Conservation (phyloP, 169 alveolate species). For the Prorocentrum cordatum region DNA sequence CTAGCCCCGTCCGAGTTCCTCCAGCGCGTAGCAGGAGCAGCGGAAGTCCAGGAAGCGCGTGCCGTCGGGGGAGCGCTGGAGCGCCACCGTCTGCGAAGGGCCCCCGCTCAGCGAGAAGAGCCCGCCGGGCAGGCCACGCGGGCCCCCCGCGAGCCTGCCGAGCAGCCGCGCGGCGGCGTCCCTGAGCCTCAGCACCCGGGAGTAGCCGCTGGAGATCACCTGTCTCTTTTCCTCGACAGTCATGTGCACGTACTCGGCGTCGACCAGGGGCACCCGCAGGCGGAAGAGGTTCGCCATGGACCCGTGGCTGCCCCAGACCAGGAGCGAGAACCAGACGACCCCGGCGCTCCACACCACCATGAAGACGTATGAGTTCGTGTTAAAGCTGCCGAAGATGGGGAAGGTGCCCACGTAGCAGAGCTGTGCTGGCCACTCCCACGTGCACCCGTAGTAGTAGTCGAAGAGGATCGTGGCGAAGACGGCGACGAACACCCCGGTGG, state of each 20-base stretch:
- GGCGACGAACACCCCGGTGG: too few relatives aligned
- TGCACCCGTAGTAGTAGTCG: too few relatives aligned
- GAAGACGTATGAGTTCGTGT: conserved; percentile 43
- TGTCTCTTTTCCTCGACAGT: too few relatives aligned
- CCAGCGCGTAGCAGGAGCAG: too few relatives aligned
- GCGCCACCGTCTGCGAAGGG: conserved; percentile 12
- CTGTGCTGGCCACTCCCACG: too few relatives aligned
- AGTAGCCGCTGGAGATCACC: conserved; percentile 38
- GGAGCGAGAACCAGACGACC: conserved; percentile 28
- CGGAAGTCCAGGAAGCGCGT: too few relatives aligned
- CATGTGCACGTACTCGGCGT: neutral
- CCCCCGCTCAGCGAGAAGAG: conserved; percentile 11
- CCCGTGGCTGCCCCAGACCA: conserved; percentile 20
- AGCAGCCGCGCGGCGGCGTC: neutral
- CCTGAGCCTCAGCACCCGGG: conserved; percentile 20
- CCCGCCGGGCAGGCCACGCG: conserved; percentile 12
- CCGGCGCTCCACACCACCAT: conserved; percentile 27
- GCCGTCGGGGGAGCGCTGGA: neutral
- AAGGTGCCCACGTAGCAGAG: too few relatives aligned
- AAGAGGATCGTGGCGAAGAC: too few relatives aligned
- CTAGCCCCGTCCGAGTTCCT: too few relatives aligned
- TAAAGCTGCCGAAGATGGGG: conserved; percentile 36
- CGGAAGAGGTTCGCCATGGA: conserved; percentile 20
- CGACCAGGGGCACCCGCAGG: conserved; percentile 18
- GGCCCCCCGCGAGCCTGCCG: neutral